Base-by-base conservation (phyloP, 805 yeast genomes). In the Metschnikowia arizonensis region DNA sequence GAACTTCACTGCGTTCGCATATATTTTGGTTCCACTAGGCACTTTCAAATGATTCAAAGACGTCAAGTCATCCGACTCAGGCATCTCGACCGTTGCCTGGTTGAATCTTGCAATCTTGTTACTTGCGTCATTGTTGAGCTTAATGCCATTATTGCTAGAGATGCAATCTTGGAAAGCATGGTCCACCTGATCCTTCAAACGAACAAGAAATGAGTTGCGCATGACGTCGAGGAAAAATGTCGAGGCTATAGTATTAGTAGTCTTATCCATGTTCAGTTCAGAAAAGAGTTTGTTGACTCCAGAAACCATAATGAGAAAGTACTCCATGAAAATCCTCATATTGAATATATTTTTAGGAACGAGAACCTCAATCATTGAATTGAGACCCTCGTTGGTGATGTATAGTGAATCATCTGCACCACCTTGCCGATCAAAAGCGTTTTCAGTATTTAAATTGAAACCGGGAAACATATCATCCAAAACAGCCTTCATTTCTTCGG, bases 281-380 rank as follows among this genome's bases (percentile, higher is more conserved):
- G 44, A 32, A 36, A 66, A 61, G 2, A 72, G 44, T 23, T 47
- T 47, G 42, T 72, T 66, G 1, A 85, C 67, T 1, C 86, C 81
- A 36, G 85, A 82, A 21, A 81, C 69, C 57, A 87, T 88, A 10
- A 81, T 65, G 39, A 88, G 71, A 31, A 88, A 79, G 31, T 86
- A 82, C 46, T 85, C 96, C 40, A 88, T 63, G 12, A 89, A 76
- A 4, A 85, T 75, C 52, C 90, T 76, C 83, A 90, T 87, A 56
- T 89, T 88, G 63, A 85, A 81, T 12, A 88, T 75, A 56, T 81
- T 81, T 2, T 88, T 81, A 0, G 82, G 79, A 2, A 86, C 85
- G 31, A 88, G 63, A 3, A 82, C 74, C 49, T 83, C 82, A 43
- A 83, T 82, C 53, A 77, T 75, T 18, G 79, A 71, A 48, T 65